A percentile compares a stretch with the other conserved stretches of the same genome.
These are phyloP conservation scores for Tricholoma terreum DNA, from an alignment of 768 basidiomycete genomes.

Conservation along the genomic window DNA sequence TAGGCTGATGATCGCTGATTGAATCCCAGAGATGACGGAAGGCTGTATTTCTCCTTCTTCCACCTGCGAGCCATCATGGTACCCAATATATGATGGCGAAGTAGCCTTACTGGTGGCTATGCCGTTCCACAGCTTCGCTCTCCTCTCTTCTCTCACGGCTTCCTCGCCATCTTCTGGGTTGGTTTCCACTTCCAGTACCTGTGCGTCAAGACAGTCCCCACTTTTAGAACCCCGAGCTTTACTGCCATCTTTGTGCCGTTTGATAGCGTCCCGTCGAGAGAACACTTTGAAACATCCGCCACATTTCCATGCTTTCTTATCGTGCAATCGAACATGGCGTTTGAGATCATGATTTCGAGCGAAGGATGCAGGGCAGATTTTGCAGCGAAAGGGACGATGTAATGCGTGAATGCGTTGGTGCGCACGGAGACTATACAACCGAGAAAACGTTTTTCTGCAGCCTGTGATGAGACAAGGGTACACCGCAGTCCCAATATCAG, in stretches of 20 bases:
- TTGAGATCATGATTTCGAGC: constrained; percentile 78
- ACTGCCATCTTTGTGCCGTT: constrained; percentile 67
- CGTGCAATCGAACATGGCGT: constrained; percentile 71
- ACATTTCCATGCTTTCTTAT: constrained; percentile 71
- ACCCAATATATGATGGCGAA: constrained; percentile 17
- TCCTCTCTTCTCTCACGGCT: constrained; percentile 54
- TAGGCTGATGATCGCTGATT: constrained; percentile 50
- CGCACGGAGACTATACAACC: constrained; percentile 64
- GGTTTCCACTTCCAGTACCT: constrained; percentile 58
- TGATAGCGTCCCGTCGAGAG: constrained; percentile 75
- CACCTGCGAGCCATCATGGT: constrained; percentile 28
- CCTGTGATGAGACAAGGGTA: constrained; percentile 68
- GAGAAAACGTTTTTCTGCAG: constrained; percentile 68
- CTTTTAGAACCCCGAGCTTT: constrained; percentile 49
- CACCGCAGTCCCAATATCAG: constrained; percentile 71
- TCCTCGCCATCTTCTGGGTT: constrained; percentile 41
- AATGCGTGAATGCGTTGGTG: constrained; percentile 67
- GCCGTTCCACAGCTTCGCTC: constrained; percentile 63
- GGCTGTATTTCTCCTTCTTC: constrained; percentile 65
- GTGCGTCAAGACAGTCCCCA: constrained; percentile 52
- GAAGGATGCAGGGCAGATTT: constrained; percentile 68
- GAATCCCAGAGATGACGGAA: constrained; percentile 45
- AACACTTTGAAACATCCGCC: constrained; percentile 72
- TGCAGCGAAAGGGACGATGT: constrained; percentile 65
- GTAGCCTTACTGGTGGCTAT: constrained; percentile 42